Conservation (phyloP, 225 moss, liverwort and hornwort genomes). For the Pleurozium schreberi region DNA sequence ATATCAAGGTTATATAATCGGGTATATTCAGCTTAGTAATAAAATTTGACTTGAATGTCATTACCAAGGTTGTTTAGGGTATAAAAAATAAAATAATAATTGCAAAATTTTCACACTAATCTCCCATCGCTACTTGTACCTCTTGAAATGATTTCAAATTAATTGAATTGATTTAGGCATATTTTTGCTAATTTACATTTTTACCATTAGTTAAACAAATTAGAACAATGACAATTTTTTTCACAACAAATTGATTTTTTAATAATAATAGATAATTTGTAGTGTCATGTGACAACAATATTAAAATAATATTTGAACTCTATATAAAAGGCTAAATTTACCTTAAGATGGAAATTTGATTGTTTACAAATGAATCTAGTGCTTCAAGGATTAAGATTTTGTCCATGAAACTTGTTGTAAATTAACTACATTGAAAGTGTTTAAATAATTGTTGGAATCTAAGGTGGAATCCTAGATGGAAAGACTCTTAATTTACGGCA, state of each 20-base stretch:
- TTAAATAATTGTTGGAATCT: background rate
- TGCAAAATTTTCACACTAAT: background rate
- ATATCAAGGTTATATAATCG: background rate
- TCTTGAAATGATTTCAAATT: background rate
- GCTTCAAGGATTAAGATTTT: background rate
- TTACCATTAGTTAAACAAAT: background rate
- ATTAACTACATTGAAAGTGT: background rate
- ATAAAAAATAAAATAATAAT: too few species aligned
- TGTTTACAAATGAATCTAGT: background rate
- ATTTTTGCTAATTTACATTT: background rate
- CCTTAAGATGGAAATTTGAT: background rate
- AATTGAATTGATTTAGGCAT: background rate
- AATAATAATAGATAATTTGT: accelerated
- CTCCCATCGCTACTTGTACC: background rate
- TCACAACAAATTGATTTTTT: background rate
- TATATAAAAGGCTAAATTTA: background rate
- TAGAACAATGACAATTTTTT: background rate
- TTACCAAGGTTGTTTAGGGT: background rate
- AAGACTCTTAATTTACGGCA: background rate
- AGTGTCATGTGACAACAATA: background rate
- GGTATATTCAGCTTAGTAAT: background rate
- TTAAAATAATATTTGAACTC: background rate
- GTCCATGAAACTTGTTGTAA: background rate
- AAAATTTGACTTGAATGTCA: background rate
- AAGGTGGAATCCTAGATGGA: background rate